These are phyloP conservation scores for Moesziomyces antarcticus DNA, from an alignment of 1,284 basidiomycete genomes.

Conservation along the genomic window DNA sequence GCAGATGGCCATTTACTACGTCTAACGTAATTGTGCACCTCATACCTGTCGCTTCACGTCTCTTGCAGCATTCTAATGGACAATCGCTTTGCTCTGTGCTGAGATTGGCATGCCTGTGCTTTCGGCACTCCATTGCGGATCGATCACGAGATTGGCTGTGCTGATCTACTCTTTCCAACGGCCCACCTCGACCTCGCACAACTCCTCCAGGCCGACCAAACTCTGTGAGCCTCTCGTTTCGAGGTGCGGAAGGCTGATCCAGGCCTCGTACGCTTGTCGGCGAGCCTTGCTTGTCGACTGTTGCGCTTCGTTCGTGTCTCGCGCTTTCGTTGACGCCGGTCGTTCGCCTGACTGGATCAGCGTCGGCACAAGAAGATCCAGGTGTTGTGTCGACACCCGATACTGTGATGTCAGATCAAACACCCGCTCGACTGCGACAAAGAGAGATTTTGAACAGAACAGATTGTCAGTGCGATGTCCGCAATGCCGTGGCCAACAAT, in stretches of 20 bases:
- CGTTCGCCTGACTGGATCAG: slow-evolving; percentile 39
- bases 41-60: neutral
- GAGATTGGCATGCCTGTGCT: neutral
- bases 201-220: slow-evolving; percentile 48
- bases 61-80: slow-evolving; percentile 9
- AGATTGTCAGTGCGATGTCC: no score
- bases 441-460: no score
- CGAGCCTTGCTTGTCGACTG: slow-evolving; percentile 17
- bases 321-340: slow-evolving; percentile 1
- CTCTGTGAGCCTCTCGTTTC: slow-evolving; percentile 47
- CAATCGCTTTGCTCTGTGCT: slow-evolving; percentile 5
- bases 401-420: slow-evolving; percentile 34
- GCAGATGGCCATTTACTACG: slow-evolving; percentile 64
- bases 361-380: slow-evolving; percentile 28
- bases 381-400: slow-evolving; percentile 39
- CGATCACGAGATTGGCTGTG: neutral
- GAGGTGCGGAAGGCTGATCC: slow-evolving; percentile 51
- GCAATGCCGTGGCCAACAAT: no score
- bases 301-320: slow-evolving; percentile 9
- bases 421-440: slow-evolving; percentile 14
- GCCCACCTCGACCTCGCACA: slow-evolving; percentile 61
- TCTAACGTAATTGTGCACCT: neutral
- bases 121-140: no score
- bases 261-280: slow-evolving; percentile 40
- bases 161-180: slow-evolving; percentile 41